phyloP scores from a whole-genome alignment of 768 basidiomycete species.

The Boletus patriciae region DNA sequence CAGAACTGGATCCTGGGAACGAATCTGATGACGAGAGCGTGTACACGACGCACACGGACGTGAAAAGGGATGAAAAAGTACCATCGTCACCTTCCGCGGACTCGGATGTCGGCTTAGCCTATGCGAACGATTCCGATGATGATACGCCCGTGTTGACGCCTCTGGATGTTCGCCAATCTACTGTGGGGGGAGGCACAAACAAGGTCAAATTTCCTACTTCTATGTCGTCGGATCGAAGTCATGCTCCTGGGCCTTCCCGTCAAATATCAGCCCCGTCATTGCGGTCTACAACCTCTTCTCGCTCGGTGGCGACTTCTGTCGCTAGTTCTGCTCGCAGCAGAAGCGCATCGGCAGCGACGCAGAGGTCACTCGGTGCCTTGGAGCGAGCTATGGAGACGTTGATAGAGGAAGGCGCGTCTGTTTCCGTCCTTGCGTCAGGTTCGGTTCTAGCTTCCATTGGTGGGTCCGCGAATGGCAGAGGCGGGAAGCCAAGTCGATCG shows the following conservation, averaged over 20 bases:
- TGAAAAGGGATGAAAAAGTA: conserved; percentile 15
- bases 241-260: conserved; percentile 25
- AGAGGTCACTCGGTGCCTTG: conserved; percentile 40
- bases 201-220: conserved; percentile 40
- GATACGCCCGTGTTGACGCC: conserved; percentile 36
- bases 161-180: conserved; percentile 26
- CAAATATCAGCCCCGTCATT: conserved; percentile 27
- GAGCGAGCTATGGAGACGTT: conserved; percentile 54
- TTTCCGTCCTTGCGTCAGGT: conserved; percentile 36
- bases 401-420: conserved; percentile 43
- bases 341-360: conserved; percentile 31
- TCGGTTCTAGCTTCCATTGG: conserved; percentile 34
- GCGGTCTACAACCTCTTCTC: conserved; percentile 21
- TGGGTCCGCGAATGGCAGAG: conserved; percentile 17
- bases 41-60: conserved; percentile 34
- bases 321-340: conserved; percentile 16
- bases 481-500: conserved; percentile 42
- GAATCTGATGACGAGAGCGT: conserved; percentile 37
- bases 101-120: conserved; percentile 40
- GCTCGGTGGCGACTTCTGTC: conserved; percentile 11
- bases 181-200: conserved; percentile 6
- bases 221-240: conserved; percentile 13
- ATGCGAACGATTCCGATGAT: conserved; percentile 34
- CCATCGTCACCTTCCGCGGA: conserved; percentile 29
- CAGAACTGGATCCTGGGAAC: conserved; percentile 20